Evolutionary conservation across 306 rosid species (phyloP), one percentile per base, ranked within the genome.

Genomic region (Comarum palustre): DNA sequence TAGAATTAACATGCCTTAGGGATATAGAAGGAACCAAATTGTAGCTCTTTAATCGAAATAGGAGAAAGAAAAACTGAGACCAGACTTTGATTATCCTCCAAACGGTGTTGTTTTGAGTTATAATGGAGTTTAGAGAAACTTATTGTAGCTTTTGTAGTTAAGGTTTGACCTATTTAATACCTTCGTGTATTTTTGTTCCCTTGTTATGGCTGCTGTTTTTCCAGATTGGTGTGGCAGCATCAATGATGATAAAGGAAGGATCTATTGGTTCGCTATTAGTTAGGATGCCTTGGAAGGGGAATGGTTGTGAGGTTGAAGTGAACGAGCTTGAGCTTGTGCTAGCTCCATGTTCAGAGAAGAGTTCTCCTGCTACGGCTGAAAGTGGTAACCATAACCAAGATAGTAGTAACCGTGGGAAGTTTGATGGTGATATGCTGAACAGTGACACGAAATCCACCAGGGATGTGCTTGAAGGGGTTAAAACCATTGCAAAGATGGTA

Each of bases 391-490:
- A 76, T 11, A 82, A 73, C 31, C 60, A 71, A 66, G 83, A 82
- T 31, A 78, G 74, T 74, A 73, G 34, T 65, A 50, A 77, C 66
- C 81, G 78, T 25, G 73, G 62, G 63, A 79, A 67, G 77, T 76
- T 60, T n/a, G 89, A 83, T 38, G 73, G 69, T 38, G 90, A 77
- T 73, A 58, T 61, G 47, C 43, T 27, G 38, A 87, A 81, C 27
- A 80, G 63, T 78, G 74, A 79, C 69, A 73, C 77, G 80, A 94
- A 87, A 61, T 86, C 91, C 47, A 78, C 76, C 67, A 75, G 78
- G 77, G 92, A 90, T 84, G 86, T 94, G 75, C 98, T 86, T 51
- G 97, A 94, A 88, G 98, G 98, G 62, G 98, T 91, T 45, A 91
- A 91, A 82, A 85, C 97, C 34, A 83, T 94, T 76, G 98, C 98